Evolutionary conservation across 306 rosid genomes (phyloP).

Genomic region (Begonia fuchsioides): DNA sequence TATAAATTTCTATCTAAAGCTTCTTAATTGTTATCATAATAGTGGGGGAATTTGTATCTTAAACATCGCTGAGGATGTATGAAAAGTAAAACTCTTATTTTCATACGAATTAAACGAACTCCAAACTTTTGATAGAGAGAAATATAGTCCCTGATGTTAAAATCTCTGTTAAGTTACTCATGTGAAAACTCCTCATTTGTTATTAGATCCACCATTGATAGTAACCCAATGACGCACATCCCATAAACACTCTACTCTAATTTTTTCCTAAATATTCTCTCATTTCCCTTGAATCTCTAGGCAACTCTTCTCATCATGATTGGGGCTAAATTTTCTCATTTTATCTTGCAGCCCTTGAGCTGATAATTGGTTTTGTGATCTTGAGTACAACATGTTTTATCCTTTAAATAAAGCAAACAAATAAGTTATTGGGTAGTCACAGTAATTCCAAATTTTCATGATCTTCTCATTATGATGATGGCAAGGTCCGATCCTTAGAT

Average conservation of each 20-base stretch:
- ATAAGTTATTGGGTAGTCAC: not conserved
- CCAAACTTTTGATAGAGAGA: no score
- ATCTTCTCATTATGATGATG: constrained; percentile 19
- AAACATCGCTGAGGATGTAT: no score
- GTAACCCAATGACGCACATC: constrained; percentile 63
- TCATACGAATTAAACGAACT: no score
- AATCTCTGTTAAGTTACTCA: no score
- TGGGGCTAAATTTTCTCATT: no score
- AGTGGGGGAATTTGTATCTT: no score
- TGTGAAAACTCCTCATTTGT: constrained; percentile 24
- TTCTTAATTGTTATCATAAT: no score
- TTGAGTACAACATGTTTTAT: constrained; percentile 51
- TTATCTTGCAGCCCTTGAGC: constrained; percentile 56
- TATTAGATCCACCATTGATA: constrained; percentile 5
- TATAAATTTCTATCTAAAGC: no score
- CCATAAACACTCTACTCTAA: constrained; percentile 68
- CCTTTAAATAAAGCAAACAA: constrained; percentile 34
- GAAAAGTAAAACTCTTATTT: no score
- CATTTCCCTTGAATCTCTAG: constrained; percentile 85
- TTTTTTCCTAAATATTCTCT: constrained; percentile 42
- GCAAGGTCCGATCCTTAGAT: no score
- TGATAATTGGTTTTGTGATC: constrained; percentile 32
- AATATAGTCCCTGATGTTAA: no score
- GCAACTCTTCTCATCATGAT: no score
- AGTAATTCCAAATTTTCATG: constrained; percentile 22